Evolutionary conservation across 2,329 filamentous ascomycete species (phyloP), one percentile per base, ranked within the genome.

Genomic region (Pezicula radicicola): DNA sequence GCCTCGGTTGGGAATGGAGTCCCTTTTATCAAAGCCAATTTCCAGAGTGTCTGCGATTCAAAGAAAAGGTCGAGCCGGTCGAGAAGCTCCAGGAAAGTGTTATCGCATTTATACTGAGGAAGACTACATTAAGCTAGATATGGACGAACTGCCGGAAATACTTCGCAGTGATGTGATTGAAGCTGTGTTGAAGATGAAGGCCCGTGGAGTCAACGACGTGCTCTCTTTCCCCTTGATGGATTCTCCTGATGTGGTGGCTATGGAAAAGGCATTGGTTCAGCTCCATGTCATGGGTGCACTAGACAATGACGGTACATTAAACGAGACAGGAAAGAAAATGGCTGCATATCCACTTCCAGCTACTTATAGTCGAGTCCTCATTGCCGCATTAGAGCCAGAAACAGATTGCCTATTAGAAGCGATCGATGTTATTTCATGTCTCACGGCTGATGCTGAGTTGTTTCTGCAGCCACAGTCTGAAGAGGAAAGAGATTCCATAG

Each of bases 1-100:
- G 13, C 83, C 88, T 15, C 81, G 86, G 1, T 78, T 97, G 0
- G 92, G 91, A 5, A 85, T 99, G 65, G 93, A 97, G 61, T 96
- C 93, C 0, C 79, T 99, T 1, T 78, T 97, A 1, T 86, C 90
- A 2, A 96, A 96, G 58, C 86, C 91, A 0, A 94, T 99, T 30
- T 97, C 92, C 0, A 90, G 91, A 63, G 96, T 93, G 0, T 95
- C 94, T 1, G 93, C 94, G 0, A 89, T 96, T 45, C 94, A 99
- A 68, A 81, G 94, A 52, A 85, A 90, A 48, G 94, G 94, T 67
- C 89, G 94, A 73, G 94, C 94, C 8, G 94, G 94, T 40, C 87
- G 94, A 78, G 94, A 99, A 72, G 91, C 86, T 0, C 82, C 91
- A 0, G 94, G 94, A 1, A 91, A 94, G 66, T 97, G 92, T 70